These are phyloP conservation scores for Verbena officinalis DNA, from an alignment of 257 asterid genomes.

Conservation along the genomic window DNA sequence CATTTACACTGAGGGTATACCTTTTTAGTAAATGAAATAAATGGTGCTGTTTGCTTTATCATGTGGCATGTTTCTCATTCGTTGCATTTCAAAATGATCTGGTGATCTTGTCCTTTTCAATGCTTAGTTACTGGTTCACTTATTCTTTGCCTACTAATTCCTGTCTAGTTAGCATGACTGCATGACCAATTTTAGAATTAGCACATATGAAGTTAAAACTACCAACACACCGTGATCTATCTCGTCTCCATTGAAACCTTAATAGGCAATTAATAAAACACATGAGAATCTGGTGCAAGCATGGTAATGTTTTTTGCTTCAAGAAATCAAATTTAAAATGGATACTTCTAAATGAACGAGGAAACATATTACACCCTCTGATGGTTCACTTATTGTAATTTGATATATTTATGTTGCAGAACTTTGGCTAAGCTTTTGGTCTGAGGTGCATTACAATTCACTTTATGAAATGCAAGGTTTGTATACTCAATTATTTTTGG, in stretches of 20 bases:
- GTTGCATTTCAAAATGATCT: neutral
- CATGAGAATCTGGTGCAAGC: neutral
- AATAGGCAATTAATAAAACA: neutral
- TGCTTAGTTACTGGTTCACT: neutral
- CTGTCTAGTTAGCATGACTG: neutral
- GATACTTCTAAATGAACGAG: neutral
- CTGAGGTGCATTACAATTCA: slow-evolving; percentile 72
- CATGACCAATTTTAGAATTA: neutral
- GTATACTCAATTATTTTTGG: slow-evolving; percentile 16
- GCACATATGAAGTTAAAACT: no score
- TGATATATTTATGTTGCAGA: slow-evolving; percentile 41
- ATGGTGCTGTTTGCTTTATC: slow-evolving; percentile 19
- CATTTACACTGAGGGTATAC: neutral
- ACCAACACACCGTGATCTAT: neutral
- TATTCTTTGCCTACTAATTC: neutral
- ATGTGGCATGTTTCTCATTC: slow-evolving; percentile 12
- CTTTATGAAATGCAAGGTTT: slow-evolving; percentile 59
- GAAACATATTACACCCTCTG: neutral
- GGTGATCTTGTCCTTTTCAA: neutral
- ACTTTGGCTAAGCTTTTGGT: slow-evolving; percentile 78
- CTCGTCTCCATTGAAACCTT: neutral
- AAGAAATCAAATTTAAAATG: neutral
- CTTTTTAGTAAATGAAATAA: neutral
- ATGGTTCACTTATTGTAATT: neutral
- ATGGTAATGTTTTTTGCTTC: neutral